phyloP scores from a whole-genome alignment of 1,284 basidiomycete species.

The Moesziomyces globuligerus region DNA sequence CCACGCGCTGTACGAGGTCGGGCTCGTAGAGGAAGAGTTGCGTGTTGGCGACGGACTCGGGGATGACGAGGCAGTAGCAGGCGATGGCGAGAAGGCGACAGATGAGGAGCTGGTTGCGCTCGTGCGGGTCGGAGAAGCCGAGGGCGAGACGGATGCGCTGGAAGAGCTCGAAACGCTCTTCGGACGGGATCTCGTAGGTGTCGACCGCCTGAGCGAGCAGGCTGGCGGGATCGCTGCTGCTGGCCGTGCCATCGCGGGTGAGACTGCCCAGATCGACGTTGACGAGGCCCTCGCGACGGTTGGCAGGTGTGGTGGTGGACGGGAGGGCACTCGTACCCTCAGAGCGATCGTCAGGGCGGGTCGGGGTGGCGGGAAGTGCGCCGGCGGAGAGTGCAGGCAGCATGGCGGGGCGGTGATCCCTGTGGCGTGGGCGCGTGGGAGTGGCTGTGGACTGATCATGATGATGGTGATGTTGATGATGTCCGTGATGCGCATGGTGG shows the following conservation, averaged over 20 bases:
- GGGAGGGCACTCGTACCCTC: constrained; percentile 2
- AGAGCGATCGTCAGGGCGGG: constrained; percentile 18
- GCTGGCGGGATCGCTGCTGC: constrained; percentile 36
- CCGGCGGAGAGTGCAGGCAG: constrained; percentile 30
- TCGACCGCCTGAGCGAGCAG: constrained; percentile 80
- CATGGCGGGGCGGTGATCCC: constrained; percentile 36
- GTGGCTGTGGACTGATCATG: constrained; percentile 26
- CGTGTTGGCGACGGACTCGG: constrained; percentile 79
- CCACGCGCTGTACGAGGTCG: constrained; percentile 73
- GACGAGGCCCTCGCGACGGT: constrained; percentile 51
- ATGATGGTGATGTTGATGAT: constrained; percentile 8
- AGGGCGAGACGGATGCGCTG: constrained; percentile 85
- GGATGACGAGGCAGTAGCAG: constrained; percentile 72
- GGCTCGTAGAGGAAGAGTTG: constrained; percentile 94
- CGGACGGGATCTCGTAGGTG: constrained; percentile 78
- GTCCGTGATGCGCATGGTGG: constrained; percentile 17
- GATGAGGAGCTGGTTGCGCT: constrained; percentile 82
- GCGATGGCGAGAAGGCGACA: constrained; percentile 87
- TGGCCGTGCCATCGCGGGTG: constrained; percentile 17
- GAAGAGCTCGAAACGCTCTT: constrained; percentile 88
- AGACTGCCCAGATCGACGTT: constrained; percentile 50
- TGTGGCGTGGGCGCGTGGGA: constrained; percentile 38
- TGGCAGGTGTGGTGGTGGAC: constrained; percentile 5
- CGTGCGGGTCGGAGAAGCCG: constrained; percentile 74
- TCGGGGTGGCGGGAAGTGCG: constrained; percentile 28